A percentile compares a stretch with the other conserved stretches of the same genome.
Conservation (phyloP, 495 filamentous ascomycete species). For the Tuber melanosporum region DNA sequence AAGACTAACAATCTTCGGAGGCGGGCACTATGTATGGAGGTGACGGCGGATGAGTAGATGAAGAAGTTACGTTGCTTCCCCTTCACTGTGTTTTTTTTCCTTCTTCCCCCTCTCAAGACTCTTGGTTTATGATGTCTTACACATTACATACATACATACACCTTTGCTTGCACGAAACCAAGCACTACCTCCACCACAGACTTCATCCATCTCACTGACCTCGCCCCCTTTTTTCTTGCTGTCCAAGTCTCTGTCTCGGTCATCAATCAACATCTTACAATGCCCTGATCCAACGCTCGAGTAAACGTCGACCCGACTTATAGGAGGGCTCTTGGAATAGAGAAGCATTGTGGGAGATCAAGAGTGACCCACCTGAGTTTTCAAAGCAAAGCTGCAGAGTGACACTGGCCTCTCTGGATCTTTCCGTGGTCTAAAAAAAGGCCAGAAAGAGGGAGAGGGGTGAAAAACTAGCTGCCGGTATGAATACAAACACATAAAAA, state of each 20-base stretch:
- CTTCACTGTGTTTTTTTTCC: slow-evolving; percentile 10
- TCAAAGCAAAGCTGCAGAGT: neutral
- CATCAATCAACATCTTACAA: slow-evolving; percentile 12
- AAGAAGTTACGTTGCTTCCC: slow-evolving; percentile 24
- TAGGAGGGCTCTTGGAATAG: neutral
- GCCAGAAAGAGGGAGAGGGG: neutral
- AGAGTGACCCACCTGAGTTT: neutral
- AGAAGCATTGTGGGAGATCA: neutral
- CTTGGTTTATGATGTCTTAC: slow-evolving; percentile 15
- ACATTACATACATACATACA: neutral
- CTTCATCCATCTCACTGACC: slow-evolving; percentile 5
- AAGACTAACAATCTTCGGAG: slow-evolving; percentile 2
- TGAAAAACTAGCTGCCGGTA: neutral
- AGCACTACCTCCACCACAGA: neutral
- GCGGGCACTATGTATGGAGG: slow-evolving; percentile 25
- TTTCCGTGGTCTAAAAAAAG: slow-evolving; percentile 24
- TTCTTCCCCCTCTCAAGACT: slow-evolving; percentile 5
- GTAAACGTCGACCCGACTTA: neutral
- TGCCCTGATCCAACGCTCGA: neutral
- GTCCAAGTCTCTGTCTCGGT: slow-evolving; percentile 16
- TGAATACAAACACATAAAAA: neutral
- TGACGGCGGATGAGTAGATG: slow-evolving; percentile 31
- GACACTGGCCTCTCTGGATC: neutral
- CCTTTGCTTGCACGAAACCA: neutral
- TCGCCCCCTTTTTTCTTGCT: slow-evolving; percentile 25